phyloP scores from a whole-genome alignment of 441 rosid genomes.

The Viola pubescens region DNA sequence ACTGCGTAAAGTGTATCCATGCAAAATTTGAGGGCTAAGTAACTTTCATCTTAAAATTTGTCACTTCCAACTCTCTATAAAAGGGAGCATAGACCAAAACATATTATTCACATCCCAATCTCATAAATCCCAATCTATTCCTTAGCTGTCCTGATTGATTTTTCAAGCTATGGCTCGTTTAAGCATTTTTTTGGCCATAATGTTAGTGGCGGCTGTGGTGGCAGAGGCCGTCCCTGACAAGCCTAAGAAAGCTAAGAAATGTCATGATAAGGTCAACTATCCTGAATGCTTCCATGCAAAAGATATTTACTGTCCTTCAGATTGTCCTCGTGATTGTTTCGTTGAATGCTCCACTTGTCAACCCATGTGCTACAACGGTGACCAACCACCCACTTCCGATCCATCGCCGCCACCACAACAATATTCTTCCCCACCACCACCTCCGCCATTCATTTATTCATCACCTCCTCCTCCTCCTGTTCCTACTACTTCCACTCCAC shows the following conservation, averaged over 20 bases:
- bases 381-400: not conserved
- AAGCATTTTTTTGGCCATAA: not conserved
- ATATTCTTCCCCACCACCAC: not conserved
- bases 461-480: not conserved
- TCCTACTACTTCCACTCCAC: not conserved
- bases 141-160: too few relatives aligned
- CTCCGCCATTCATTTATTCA: not conserved
- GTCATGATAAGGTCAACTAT: not conserved
- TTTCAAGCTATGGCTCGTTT: constrained; percentile 1
- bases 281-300: not conserved
- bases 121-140: too few relatives aligned
- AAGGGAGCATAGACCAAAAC: too few relatives aligned
- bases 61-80: too few relatives aligned
- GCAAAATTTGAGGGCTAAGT: too few relatives aligned
- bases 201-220: not conserved
- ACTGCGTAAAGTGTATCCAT: too few relatives aligned
- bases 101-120: too few relatives aligned
- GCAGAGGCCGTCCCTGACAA: not conserved
- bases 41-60: too few relatives aligned
- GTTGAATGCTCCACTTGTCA: not conserved
- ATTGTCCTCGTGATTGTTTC: not conserved
- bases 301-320: not conserved
- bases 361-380: not conserved
- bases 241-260: not conserved
- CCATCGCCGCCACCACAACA: not conserved